Evolutionary conservation across 257 asterid genomes (phyloP).

Genomic region (Echium plantagineum): DNA sequence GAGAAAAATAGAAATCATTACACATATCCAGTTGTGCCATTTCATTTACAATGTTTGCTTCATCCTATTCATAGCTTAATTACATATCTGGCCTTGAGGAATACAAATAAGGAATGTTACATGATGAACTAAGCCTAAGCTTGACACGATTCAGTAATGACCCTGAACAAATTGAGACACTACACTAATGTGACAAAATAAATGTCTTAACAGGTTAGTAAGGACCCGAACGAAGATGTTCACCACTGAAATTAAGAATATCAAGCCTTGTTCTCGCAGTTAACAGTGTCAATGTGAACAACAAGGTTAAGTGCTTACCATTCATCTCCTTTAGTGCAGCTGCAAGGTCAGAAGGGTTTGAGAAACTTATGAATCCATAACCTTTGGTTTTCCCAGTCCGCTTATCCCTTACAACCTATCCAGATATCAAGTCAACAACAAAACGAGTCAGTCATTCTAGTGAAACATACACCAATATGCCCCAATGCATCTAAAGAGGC

Average conservation of each 20-base stretch:
- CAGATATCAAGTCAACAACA: constrained; percentile 5
- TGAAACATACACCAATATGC: too few relatives aligned
- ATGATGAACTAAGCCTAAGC: not conserved
- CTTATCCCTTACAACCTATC: constrained; percentile 86
- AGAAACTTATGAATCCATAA: constrained; percentile 85
- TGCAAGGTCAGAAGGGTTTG: constrained; percentile 76
- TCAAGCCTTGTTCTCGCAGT: not conserved
- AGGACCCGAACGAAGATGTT: not conserved
- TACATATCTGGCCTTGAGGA: not conserved
- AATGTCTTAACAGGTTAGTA: too few relatives aligned
- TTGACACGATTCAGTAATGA: too few relatives aligned
- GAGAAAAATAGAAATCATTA: too few relatives aligned
- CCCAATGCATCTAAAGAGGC: too few relatives aligned
- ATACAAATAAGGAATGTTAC: not conserved
- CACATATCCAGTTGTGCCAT: not conserved
- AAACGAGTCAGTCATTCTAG: not conserved
- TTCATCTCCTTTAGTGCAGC: constrained; percentile 89
- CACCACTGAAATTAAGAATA: not conserved
- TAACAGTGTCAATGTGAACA: not conserved
- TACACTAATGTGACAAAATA: too few relatives aligned
- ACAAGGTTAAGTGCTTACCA: constrained; percentile 28
- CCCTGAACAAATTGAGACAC: too few relatives aligned
- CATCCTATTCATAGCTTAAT: not conserved
- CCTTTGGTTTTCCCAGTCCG: constrained; percentile 96
- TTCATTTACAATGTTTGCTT: not conserved